phyloP scores from a whole-genome alignment of 345 rosid species.

The Hevea brasiliensis region DNA sequence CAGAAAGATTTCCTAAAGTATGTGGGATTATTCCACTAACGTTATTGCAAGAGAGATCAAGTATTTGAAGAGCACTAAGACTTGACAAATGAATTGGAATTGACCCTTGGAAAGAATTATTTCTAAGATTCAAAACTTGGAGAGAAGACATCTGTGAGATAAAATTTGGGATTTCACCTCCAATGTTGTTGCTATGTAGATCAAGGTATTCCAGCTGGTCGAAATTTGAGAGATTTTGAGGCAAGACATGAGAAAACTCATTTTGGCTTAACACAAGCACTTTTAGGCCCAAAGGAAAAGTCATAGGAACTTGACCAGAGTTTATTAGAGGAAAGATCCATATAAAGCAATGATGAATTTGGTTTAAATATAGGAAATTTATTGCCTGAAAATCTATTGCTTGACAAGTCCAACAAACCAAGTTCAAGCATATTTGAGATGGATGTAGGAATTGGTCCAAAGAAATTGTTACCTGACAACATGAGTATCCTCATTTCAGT shows the following conservation, averaged over 20 bases:
- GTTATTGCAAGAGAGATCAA: too few relatives aligned
- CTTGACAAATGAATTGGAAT: too few relatives aligned
- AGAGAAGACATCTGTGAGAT: too few relatives aligned
- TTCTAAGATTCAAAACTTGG: too few relatives aligned
- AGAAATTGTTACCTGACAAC: not conserved
- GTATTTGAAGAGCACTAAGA: too few relatives aligned
- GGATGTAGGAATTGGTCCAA: too few relatives aligned
- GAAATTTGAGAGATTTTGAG: conserved; percentile 16
- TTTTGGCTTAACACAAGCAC: too few relatives aligned
- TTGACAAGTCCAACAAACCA: not conserved
- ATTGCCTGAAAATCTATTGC: not conserved
- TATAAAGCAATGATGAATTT: not conserved
- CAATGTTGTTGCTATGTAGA: conserved; percentile 39
- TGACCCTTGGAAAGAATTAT: too few relatives aligned
- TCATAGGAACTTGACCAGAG: not conserved
- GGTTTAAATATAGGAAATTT: not conserved
- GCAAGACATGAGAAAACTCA: too few relatives aligned
- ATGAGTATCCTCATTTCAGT: not conserved
- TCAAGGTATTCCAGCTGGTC: conserved; percentile 29
- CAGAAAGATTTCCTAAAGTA: too few relatives aligned
- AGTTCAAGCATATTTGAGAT: not conserved
- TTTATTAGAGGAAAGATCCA: not conserved
- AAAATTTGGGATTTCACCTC: too few relatives aligned
- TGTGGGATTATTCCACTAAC: too few relatives aligned
- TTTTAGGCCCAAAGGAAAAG: not conserved